Evolutionary conservation across 208 protist genomes (phyloP), one percentile per base, ranked within the genome.

Genomic region (Acanthamoeba triangularis): DNA sequence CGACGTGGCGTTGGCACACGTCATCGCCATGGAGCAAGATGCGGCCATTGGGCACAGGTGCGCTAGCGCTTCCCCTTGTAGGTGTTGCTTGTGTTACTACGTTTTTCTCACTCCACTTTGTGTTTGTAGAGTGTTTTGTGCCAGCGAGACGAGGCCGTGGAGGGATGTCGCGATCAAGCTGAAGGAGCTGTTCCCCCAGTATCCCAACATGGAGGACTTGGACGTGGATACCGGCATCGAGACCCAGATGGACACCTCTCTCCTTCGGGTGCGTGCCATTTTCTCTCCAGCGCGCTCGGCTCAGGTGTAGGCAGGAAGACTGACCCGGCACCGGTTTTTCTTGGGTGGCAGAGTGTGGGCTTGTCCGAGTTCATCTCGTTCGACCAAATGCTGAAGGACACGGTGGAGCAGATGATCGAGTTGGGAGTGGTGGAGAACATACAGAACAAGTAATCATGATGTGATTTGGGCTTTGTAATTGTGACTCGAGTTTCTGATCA

Each of bases 1-100:
- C 33, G 94, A 95, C 56, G 94, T 95, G 10, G 94, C 94, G 14
- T 8, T 88, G 35, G 94, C 84, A 30, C 94, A 95, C 63, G 94
- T 94, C 37, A 18, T 93, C 20, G 94, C 82, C 20, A n/a, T 95
- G 52, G 63, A 93, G 14, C 41, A 85, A 16, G 76, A 85, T 49
- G 44, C 8, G 1, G 76, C 44, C 16, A 54, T 56, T 5, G 76
- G 33, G 2, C 76, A 85, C 76, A 54, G 44, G 76, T 85, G 33
- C 8, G 54, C 37, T 4, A 41, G 37, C 37, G n/a, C n/a, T n/a
- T n/a, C n/a, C n/a, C n/a, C n/a, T n/a, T n/a, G n/a, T n/a, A n/a
- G n/a, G n/a, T n/a, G n/a, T n/a, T n/a, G n/a, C n/a, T n/a, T n/a
- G n/a, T n/a, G n/a, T n/a, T n/a, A n/a, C n/a, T n/a, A n/a, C n/a